Base-by-base conservation (phyloP, 1,284 basidiomycete species). In the Rhodotorula sp. region DNA sequence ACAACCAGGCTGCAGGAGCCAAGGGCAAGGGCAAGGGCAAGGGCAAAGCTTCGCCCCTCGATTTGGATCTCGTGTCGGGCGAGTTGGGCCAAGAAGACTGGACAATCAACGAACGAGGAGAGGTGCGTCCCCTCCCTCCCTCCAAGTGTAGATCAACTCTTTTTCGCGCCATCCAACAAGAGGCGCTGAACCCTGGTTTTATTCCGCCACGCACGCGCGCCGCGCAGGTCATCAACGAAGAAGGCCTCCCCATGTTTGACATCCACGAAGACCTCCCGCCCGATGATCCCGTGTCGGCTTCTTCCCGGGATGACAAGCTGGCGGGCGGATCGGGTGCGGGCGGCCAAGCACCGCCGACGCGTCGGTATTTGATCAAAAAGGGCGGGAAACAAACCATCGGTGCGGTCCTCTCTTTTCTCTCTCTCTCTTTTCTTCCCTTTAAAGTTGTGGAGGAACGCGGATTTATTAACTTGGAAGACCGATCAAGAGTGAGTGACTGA, bases 221-320 rank as follows among this genome's bases (percentile, higher is more conserved):
- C 34, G 8, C 51, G n/a, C 64, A 76, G 75, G 67, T 76, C 54
- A 66, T 76, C 63, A 76, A 76, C 49, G 75, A 76, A 48, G 75
- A 76, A 46, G 73, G 73, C 1, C 63, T 76, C 3, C 75, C 73
- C 6, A 71, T 76, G 62, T 76, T 76, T 39, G 75, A 76, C 63
- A 76, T 76, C 34, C 69, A 59, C 21, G 75, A 76, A 31, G 75
- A 76, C 39, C 58, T 75, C 8, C 73, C 72, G 3, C 12, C 64
- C 15, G 70, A 62, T 12, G 21, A 49, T 0, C 15, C 18, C 5
- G n/a, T 43, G 0, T 26, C 58, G 15, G 15, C 60, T 34, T 34
- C 34, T 34, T 34, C 34, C 6, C 16, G 39, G 2, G 47, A 23
- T 20, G 1, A 26, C 1, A 29, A 64, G 1, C 8, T n/a, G 20